A percentile compares a stretch with the other conserved stretches of the same genome.
Conservation (phyloP, 768 basidiomycete genomes). For the Astraeus odoratus region DNA sequence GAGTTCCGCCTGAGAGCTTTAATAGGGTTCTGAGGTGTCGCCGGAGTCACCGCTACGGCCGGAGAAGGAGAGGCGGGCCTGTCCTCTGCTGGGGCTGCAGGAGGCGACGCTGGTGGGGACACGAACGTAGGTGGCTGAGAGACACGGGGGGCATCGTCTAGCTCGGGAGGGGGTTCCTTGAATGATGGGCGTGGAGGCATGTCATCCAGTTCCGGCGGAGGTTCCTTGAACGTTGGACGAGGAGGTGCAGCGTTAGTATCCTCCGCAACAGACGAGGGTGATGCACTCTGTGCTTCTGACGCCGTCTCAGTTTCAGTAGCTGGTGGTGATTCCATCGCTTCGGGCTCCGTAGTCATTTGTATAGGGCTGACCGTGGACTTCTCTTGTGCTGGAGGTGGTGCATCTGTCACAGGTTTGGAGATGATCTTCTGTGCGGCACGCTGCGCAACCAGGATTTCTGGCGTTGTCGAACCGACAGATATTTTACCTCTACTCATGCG, state of each 20-base stretch:
- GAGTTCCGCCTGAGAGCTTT: constrained; percentile 30
- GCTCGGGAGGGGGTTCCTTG: constrained; percentile 59
- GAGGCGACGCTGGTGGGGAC: constrained; percentile 25
- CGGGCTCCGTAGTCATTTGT: constrained; percentile 12
- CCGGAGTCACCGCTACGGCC: constrained; percentile 33
- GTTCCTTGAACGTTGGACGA: constrained; percentile 54
- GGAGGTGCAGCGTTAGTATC: constrained; percentile 15
- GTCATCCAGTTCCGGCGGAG: constrained; percentile 38
- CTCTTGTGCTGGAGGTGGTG: constrained; percentile 13
- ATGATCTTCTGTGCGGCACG: constrained; percentile 52
- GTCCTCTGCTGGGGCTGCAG: constrained; percentile 16
- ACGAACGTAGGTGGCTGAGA: constrained; percentile 36
- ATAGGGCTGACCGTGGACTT: constrained; percentile 9
- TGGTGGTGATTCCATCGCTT: constrained; percentile 5
- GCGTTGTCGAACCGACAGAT: constrained; percentile 60
- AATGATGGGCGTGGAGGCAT: constrained; percentile 40
- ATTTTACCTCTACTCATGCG: constrained; percentile 75
- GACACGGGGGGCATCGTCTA: constrained; percentile 35
- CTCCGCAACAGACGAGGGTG: constrained; percentile 6
- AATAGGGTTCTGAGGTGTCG: constrained; percentile 51
- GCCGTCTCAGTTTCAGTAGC: constrained; percentile 7
- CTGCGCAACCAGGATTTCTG: constrained; percentile 67
- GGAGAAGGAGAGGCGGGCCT: constrained; percentile 21
- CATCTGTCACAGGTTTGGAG: constrained; percentile 27
- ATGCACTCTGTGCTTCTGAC: constrained; percentile 10